A percentile compares a stretch with the other conserved stretches of the same genome.
These are phyloP conservation scores for Xerocomus minutiporus DNA, from an alignment of 1,284 basidiomycete genomes.

Conservation along the genomic window DNA sequence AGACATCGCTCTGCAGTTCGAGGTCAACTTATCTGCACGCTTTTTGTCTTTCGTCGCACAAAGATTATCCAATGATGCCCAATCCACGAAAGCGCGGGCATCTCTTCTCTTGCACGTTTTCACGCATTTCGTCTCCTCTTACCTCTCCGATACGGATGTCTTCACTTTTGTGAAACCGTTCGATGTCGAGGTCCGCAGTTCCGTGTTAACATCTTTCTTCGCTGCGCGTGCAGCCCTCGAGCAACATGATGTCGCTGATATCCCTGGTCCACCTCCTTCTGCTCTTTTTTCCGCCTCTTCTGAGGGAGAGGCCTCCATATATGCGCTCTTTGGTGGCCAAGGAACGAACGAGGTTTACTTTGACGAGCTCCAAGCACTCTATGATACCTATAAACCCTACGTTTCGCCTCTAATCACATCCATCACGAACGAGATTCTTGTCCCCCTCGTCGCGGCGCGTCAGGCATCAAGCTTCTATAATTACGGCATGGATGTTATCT, in stretches of 20 bases:
- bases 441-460: slow-evolving; percentile 66
- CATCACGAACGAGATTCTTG: slow-evolving; percentile 65
- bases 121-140: slow-evolving; percentile 73
- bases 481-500: slow-evolving; percentile 76
- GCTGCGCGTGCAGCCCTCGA: slow-evolving; percentile 73
- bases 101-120: slow-evolving; percentile 71
- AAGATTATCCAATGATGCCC: slow-evolving; percentile 52
- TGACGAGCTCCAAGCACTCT: slow-evolving; percentile 89
- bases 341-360: slow-evolving; percentile 98
- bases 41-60: slow-evolving; percentile 74
- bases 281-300: slow-evolving; percentile 73
- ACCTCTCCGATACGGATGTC: slow-evolving; percentile 72
- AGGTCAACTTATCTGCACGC: slow-evolving; percentile 72
- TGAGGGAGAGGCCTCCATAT: slow-evolving; percentile 74
- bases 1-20: slow-evolving; percentile 57
- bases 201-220: slow-evolving; percentile 80
- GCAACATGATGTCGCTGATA: slow-evolving; percentile 50
- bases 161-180: slow-evolving; percentile 78
- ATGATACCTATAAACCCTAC: slow-evolving; percentile 87
- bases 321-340: slow-evolving; percentile 97
- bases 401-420: slow-evolving; percentile 67
- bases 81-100: slow-evolving; percentile 54
- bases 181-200: slow-evolving; percentile 72
- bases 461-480: slow-evolving; percentile 68
- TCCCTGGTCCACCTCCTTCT: slow-evolving; percentile 64